Evolutionary conservation across 306 rosid species (phyloP).

Genomic region (Hippophae tibetana): DNA sequence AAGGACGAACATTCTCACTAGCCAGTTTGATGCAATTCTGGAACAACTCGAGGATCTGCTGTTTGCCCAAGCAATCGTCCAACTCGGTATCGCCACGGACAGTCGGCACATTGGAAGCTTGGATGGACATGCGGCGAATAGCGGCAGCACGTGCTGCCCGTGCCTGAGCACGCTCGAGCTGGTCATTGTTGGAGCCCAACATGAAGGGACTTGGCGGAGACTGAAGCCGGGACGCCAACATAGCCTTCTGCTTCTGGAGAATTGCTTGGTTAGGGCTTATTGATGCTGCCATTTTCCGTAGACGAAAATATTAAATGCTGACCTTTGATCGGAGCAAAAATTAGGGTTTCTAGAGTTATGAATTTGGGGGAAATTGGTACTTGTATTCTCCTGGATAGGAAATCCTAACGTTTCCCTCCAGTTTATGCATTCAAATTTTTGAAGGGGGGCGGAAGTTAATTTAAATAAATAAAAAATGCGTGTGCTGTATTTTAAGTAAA

Average conservation of each 20-base stretch:
- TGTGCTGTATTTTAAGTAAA: no score
- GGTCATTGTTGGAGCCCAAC: slow-evolving; percentile 78
- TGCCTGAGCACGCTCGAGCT: slow-evolving; percentile 84
- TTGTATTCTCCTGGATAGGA: no score
- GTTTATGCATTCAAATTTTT: no score
- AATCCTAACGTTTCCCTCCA: no score
- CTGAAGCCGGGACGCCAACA: slow-evolving; percentile 56
- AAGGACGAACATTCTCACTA: slow-evolving; percentile 65
- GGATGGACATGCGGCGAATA: slow-evolving; percentile 49
- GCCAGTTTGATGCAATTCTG: slow-evolving; percentile 98
- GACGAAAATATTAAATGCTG: background rate
- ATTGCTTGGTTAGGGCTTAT: slow-evolving; percentile 51
- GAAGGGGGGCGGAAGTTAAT: no score
- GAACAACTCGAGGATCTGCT: slow-evolving; percentile 79
- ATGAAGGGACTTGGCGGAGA: slow-evolving; percentile 81
- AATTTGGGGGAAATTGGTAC: background rate
- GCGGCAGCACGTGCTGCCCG: slow-evolving; percentile 92
- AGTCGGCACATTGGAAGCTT: slow-evolving; percentile 22
- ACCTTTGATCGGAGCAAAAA: background rate
- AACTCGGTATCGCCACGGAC: slow-evolving; percentile 23
- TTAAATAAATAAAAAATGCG: no score
- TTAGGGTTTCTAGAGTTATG: slow-evolving; percentile 18
- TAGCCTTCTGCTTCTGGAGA: slow-evolving; percentile 40
- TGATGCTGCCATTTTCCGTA: slow-evolving; percentile 42
- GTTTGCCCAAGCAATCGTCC: slow-evolving; percentile 44